Evolutionary conservation across 495 filamentous ascomycete species (phyloP), one percentile per base, ranked within the genome.

Genomic region (Mytilinidion resinicola): DNA sequence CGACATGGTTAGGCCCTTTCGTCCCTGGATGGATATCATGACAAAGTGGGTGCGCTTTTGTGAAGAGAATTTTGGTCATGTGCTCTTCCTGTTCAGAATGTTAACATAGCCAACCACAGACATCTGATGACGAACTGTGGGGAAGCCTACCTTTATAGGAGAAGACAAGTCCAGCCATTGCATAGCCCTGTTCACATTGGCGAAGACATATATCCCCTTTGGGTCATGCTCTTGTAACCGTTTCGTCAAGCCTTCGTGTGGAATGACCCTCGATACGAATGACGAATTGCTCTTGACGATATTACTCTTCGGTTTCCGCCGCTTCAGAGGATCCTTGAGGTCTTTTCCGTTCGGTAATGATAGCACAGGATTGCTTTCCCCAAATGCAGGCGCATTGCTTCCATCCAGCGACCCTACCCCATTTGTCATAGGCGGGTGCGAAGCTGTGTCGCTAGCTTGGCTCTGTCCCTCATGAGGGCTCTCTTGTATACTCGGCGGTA

Each of bases 251-350:
- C 80, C 77, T 61, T 98, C 95, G 70, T 96, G 88, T 7, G 88
- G 82, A 47, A 96, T 95, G n/a, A 96, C 91, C 51, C 93, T 76
- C 6, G 91, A 96, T 19, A 98, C 90, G 67, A 96, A 97, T 4
- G 90, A 92, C 17, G 93, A 97, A 72, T 95, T 96, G 74, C 90
- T 96, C 77, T 98, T 98, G 41, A 91, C 82, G 65, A 98, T 91
- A 70, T 93, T 97, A 71, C 90, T 96, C 75, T 96, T 96, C 10
- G 93, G 95, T 72, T 97, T 98, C 59, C 86, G 80, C 64, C 84
- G 75, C 72, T 95, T 96, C 50, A 78, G 74, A 3, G 80, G 77
- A 62, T 96, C 91, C 72, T 90, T 96, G n/a, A 71, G 73, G 14
- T 72, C 71, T 55, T 79, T 75, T 2, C 76, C 70, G 44, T 71